Conservation (phyloP, 805 yeast genomes). For the Candida methanosorbosa region DNA sequence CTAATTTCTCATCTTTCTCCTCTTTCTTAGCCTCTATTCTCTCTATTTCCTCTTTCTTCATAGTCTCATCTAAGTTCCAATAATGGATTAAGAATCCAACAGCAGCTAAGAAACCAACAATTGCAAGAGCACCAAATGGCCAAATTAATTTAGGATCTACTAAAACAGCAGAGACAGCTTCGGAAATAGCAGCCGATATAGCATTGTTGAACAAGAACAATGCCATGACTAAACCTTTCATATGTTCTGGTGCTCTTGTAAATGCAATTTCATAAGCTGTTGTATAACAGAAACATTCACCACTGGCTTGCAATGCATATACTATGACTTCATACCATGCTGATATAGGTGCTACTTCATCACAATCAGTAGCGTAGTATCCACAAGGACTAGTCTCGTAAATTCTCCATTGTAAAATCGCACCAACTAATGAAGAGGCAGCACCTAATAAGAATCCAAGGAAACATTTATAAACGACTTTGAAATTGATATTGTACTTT, state of each 20-base stretch:
- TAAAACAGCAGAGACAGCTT: slow-evolving; percentile 31
- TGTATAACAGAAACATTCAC: slow-evolving; percentile 43
- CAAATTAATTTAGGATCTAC: slow-evolving; percentile 33
- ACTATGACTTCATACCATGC: slow-evolving; percentile 26
- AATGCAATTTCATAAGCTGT: slow-evolving; percentile 49
- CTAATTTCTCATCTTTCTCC: slow-evolving; percentile 3
- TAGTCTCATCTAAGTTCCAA: slow-evolving; percentile 23
- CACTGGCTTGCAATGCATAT: slow-evolving; percentile 38
- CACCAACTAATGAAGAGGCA: slow-evolving; percentile 38
- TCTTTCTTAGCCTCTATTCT: too few relatives aligned
- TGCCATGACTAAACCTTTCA: slow-evolving; percentile 45
- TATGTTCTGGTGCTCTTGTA: slow-evolving; percentile 38
- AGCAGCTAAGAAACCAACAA: slow-evolving; percentile 28
- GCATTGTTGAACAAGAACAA: slow-evolving; percentile 31
- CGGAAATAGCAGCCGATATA: slow-evolving; percentile 35
- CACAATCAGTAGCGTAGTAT: slow-evolving; percentile 30
- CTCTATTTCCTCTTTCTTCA: slow-evolving; percentile 15
- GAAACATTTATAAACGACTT: slow-evolving; percentile 35
- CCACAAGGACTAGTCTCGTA: slow-evolving; percentile 47
- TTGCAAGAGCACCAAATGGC: slow-evolving; percentile 32
- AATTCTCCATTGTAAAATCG: slow-evolving; percentile 34
- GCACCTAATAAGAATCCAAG: slow-evolving; percentile 39
- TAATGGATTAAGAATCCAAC: slow-evolving; percentile 15
- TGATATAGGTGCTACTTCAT: slow-evolving; percentile 21
- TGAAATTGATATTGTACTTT: slow-evolving; percentile 31